phyloP scores from a whole-genome alignment of 2,329 filamentous ascomycete species.

The Aulographum hederae region DNA sequence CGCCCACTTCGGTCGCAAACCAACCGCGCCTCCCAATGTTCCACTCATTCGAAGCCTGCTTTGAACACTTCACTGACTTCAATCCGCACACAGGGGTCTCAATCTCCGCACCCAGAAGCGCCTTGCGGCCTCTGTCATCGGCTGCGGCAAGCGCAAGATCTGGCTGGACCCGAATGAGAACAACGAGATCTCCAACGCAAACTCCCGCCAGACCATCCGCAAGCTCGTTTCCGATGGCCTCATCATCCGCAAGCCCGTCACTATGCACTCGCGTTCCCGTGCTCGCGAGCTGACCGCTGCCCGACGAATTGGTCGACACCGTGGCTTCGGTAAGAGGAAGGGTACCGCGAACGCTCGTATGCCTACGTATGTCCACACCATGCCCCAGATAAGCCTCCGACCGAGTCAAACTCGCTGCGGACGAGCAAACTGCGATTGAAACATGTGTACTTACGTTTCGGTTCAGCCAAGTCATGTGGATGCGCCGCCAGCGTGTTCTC shows the following conservation, averaged over 20 bases:
- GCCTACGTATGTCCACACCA: conserved; percentile 72
- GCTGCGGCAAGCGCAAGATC: conserved; percentile 99
- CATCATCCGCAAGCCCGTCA: conserved; percentile 99
- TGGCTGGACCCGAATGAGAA: conserved; percentile 99
- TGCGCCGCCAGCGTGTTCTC: conserved; percentile 98
- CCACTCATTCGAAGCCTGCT: too few species aligned
- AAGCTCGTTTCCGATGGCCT: conserved; percentile 99
- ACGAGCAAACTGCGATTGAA: too few species aligned
- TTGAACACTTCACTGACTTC: conserved; percentile 12
- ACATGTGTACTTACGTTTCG: conserved; percentile 7
- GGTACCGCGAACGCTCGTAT: conserved; percentile 99
- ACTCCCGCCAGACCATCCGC: conserved; percentile 98
- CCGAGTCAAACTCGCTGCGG: too few species aligned
- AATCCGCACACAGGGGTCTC: conserved; percentile 54
- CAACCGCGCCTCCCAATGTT: too few species aligned
- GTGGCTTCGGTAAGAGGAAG: conserved; percentile 99
- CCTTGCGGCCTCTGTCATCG: conserved; percentile 94
- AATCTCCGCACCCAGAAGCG: conserved; percentile 99
- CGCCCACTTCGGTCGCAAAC: too few species aligned
- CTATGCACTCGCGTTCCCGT: conserved; percentile 96
- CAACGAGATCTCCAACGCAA: conserved; percentile 99
- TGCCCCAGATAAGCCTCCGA: too few species aligned
- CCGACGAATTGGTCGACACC: conserved; percentile 89
- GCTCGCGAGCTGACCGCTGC: conserved; percentile 90
- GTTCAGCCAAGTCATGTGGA: conserved; percentile 88